phyloP scores from a whole-genome alignment of 306 rosid species.

The Quercus cerris region DNA sequence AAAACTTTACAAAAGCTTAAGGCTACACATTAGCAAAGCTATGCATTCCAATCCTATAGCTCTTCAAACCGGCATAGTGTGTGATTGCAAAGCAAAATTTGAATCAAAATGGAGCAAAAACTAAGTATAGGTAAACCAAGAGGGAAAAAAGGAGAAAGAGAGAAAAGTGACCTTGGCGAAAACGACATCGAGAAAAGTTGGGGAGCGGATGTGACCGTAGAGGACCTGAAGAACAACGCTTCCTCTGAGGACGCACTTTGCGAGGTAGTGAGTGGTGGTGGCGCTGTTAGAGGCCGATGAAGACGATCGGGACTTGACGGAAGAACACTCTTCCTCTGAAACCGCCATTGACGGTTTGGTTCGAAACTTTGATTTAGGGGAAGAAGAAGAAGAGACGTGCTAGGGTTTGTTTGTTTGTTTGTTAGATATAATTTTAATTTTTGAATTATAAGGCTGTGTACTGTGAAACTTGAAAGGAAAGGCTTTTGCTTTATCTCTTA shows the following conservation, averaged over 20 bases:
- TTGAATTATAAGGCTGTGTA: not conserved
- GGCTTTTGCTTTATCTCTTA: no score
- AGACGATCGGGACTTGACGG: constrained; percentile 64
- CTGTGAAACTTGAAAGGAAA: no score
- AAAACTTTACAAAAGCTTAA: not conserved
- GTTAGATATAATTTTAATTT: not conserved
- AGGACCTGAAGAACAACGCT: constrained; percentile 86
- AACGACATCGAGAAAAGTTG: constrained; percentile 66
- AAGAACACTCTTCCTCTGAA: constrained; percentile 90
- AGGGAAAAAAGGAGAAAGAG: not conserved
- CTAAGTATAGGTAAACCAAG: not conserved
- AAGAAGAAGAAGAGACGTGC: not conserved
- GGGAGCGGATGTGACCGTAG: constrained; percentile 71
- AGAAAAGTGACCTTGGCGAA: constrained; percentile 61
- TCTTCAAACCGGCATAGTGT: not conserved
- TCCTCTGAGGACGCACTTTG: constrained; percentile 82
- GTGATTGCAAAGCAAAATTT: not conserved
- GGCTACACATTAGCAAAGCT: not conserved
- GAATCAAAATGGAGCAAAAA: no score
- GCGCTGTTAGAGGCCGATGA: constrained; percentile 39
- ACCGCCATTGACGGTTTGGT: constrained; percentile 60
- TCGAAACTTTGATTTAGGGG: not conserved
- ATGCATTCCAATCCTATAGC: not conserved
- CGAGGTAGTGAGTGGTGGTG: constrained; percentile 56
- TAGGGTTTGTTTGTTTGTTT: constrained; percentile 17